Evolutionary conservation across 257 asterid species (phyloP).

Genomic region (Nicotiana undulata): DNA sequence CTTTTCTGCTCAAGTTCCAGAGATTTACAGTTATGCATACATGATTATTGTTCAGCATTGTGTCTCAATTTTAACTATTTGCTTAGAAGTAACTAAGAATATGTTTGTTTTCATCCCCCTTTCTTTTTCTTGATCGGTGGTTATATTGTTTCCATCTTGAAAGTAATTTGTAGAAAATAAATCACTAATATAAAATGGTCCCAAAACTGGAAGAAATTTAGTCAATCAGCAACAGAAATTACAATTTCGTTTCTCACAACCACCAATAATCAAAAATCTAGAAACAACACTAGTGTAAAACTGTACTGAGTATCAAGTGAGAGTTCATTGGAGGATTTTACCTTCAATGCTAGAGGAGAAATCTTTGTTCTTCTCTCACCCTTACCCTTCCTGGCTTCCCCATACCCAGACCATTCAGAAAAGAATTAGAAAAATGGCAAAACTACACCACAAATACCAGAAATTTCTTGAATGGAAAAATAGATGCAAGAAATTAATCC

Average conservation of each 20-base stretch:
- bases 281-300: not conserved
- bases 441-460: not conserved
- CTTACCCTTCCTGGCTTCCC: not conserved
- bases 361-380: not conserved
- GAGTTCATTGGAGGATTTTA: not conserved
- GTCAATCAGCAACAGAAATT: not conserved
- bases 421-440: not conserved
- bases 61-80: not conserved
- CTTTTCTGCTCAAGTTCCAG: not conserved
- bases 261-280: not conserved
- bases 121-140: not conserved
- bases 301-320: not conserved
- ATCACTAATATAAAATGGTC: not conserved
- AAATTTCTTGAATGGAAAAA: not conserved
- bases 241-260: not conserved
- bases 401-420: not conserved
- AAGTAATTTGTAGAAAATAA: not conserved
- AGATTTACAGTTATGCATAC: not conserved
- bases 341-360: not conserved
- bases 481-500: not conserved
- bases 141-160: not conserved
- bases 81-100: not conserved
- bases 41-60: not conserved
- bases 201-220: not conserved
- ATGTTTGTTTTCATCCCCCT: not conserved